Evolutionary conservation across 208 protist species (phyloP).

Genomic region (Acanthamoeba triangularis): DNA sequence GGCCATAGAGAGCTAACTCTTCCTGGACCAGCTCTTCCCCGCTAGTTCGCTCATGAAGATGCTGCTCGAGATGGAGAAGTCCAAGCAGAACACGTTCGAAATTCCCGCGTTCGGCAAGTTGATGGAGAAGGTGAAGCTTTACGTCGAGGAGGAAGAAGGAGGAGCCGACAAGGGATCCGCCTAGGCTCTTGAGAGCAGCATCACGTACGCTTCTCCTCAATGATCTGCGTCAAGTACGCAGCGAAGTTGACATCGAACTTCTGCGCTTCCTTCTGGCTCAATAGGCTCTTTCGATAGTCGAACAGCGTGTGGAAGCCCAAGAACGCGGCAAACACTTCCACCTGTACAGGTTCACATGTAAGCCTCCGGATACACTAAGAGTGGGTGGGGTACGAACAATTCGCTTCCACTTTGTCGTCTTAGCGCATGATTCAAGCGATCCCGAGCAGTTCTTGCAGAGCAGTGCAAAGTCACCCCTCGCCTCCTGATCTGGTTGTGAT

Average conservation of each 20-base stretch:
- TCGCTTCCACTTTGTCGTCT: conserved; percentile 46
- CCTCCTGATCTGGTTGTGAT: background rate
- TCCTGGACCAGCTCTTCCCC: background rate
- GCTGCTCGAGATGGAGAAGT: conserved; percentile 18
- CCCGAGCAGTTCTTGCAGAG: conserved; percentile 62
- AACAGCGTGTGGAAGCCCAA: conserved; percentile 15
- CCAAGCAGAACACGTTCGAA: conserved; percentile 42
- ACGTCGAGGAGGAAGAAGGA: background rate
- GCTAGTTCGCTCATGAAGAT: conserved; percentile 30
- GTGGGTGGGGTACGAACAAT: background rate
- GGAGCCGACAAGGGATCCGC: background rate
- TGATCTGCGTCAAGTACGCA: background rate
- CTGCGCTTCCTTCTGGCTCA: conserved; percentile 41
- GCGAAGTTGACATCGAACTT: conserved; percentile 36
- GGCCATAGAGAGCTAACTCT: background rate
- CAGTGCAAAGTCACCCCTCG: conserved; percentile 10
- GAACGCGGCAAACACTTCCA: conserved; percentile 16
- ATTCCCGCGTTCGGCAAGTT: conserved; percentile 9
- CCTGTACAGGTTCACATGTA: no score
- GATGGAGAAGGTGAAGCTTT: conserved; percentile 4
- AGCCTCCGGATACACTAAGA: no score
- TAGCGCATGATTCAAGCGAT: conserved; percentile 10
- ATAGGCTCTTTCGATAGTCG: conserved; percentile 35
- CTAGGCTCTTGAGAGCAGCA: background rate
- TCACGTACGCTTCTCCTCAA: background rate